Base-by-base conservation (phyloP, 2,329 filamentous ascomycete genomes). In the Fonsecaea monophora region DNA sequence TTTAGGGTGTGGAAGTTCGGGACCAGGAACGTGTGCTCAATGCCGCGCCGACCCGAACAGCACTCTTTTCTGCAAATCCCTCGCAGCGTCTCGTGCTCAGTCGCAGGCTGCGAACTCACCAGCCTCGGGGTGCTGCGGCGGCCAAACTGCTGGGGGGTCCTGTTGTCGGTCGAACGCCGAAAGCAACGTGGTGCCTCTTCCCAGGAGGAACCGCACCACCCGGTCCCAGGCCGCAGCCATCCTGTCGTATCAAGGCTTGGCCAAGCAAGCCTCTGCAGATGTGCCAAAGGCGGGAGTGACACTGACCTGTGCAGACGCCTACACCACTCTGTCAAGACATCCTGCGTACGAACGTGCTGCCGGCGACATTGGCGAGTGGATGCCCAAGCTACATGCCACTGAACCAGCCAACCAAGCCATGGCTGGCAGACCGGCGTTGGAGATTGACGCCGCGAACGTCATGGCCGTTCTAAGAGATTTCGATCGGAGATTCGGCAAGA, bases 381-480 rank as follows among this genome's bases (percentile, higher is more conserved):
- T 94, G 61, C 90, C 90, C 1, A 89, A 89, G 77, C 84, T 94
- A 15, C 86, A 87, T 74, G 89, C 89, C 18, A 84, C 74, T 57
- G 74, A 80, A 45, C 68, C 79, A 64, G 40, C n/a, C 8, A 32
- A 38, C 25, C 40, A 58, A 32, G 73, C 76, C 42, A 67, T 75
- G 30, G 73, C 72, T 6, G 68, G 68, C 5, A 82, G 82, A 63
- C 84, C 85, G 50, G 88, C 90, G 0, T 88, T 93, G 73, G 91
- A 94, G 76, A 90, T 94, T 15, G 91, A 94, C 78, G 90, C 91
- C 6, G 91, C 91, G 0, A 93, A 90, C 77, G 92, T 94, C 62
- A 93, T 94, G 91, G 90, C 89, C 50, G 91, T 93, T n/a, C 79
- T 94, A 67, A 91, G 91, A 77, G 89, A 91, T 70, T 94, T 94